Evolutionary conservation across 768 basidiomycete species (phyloP).

Genomic region (Lactarius sanguifluus): DNA sequence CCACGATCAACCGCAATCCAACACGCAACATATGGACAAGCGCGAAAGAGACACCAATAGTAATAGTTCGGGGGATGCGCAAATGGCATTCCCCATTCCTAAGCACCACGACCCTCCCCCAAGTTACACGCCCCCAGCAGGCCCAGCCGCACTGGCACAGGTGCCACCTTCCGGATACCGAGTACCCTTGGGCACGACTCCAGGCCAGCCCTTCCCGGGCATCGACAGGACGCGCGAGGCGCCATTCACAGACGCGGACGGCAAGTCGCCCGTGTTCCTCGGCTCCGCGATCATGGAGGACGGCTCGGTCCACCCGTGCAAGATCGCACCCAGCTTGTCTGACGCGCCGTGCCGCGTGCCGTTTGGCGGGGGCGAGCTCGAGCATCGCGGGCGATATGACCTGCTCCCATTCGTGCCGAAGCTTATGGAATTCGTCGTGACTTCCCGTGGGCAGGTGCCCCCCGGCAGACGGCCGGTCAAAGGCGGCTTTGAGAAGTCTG

Average conservation of each 20-base stretch:
- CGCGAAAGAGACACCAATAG: not conserved
- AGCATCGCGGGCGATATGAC: constrained; percentile 68
- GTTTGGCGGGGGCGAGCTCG: constrained; percentile 60
- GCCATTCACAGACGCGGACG: constrained; percentile 57
- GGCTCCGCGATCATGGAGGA: constrained; percentile 67
- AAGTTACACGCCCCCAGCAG: constrained; percentile 18
- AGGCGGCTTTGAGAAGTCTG: constrained; percentile 74
- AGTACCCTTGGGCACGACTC: constrained; percentile 47
- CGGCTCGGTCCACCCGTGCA: constrained; percentile 76
- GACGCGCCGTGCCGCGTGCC: constrained; percentile 51
- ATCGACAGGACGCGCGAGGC: constrained; percentile 46
- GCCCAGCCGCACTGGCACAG: not conserved
- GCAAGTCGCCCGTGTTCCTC: constrained; percentile 59
- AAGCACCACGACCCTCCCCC: constrained; percentile 20
- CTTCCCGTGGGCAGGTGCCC: constrained; percentile 61
- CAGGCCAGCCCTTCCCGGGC: constrained; percentile 45
- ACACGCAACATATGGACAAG: not conserved
- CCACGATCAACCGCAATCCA: not conserved
- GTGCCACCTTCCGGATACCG: constrained; percentile 63
- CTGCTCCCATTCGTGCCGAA: constrained; percentile 64
- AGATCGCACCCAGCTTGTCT: constrained; percentile 63
- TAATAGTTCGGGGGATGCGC: constrained; percentile 6
- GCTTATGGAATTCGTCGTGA: constrained; percentile 74
- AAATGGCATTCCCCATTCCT: constrained; percentile 16
- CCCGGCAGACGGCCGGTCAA: constrained; percentile 58